Base-by-base conservation (phyloP, 352 stramenopile species). In the Phytophthora foliorum region DNA sequence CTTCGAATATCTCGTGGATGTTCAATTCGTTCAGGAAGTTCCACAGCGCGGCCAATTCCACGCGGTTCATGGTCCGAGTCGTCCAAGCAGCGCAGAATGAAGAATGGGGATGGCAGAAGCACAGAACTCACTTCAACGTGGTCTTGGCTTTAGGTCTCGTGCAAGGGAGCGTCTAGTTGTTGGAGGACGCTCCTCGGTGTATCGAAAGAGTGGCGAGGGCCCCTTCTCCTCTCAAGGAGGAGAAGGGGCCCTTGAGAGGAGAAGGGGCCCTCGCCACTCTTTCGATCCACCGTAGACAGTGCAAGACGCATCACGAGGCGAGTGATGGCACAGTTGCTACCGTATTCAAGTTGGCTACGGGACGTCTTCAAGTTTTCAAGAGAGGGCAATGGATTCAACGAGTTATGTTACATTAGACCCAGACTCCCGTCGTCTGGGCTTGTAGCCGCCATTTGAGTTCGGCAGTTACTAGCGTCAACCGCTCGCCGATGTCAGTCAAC, bases 361-460 rank as follows among this genome's bases (percentile, higher is more conserved):
- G 25, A 27, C 25, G 46, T 52, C 46, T 42, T 24, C 39, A 45
- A 24, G 8, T 19, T 48, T 25, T 48, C 41, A 46, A 38, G 34
- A 6, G 11, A n/a, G 11, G 34, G 13, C 1, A 17, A 39, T 17
- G 13, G 3, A 39, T 9, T 2, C 34, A 39, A 6, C 14, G 34
- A 4, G 34, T 63, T 63, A 61, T 42, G 32, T 31, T 27, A 17
- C 25, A 13, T 66, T 59, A 71, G 21, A 75, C 39, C 41, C 46
- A 75, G 6, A 72, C 63, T 17, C 63, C 41, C 0, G 10, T 38
- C 22, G 45, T 63, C 6, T 58, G 48, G 6, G 13, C 52, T 53
- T 71, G 50, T 14, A 69, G 22, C 21, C 68, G 50, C 68, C 68
- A 73, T 17, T 41, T 29, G 16, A 76, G 27, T 25, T 65, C 63